These are phyloP conservation scores for Didymella exigua DNA, from an alignment of 2,329 filamentous ascomycete species.

Conservation along the genomic window DNA sequence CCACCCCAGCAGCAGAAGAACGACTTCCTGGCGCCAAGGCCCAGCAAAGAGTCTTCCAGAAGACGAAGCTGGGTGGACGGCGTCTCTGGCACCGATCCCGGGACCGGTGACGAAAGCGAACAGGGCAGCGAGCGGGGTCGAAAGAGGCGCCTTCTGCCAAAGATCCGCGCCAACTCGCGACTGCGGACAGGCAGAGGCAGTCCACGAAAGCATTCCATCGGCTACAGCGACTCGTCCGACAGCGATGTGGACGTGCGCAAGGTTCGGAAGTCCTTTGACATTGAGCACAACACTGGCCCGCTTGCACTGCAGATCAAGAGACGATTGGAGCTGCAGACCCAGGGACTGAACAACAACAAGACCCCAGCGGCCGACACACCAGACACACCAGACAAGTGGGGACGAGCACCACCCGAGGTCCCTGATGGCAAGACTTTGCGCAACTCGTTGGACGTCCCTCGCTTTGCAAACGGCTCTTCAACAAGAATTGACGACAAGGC, in stretches of 20 bases:
- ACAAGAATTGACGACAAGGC: conserved; percentile 24
- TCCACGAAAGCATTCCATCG: conserved; percentile 25
- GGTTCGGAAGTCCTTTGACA: conserved; percentile 56
- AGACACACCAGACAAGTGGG: conserved; percentile 52
- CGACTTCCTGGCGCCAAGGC: conserved; percentile 38
- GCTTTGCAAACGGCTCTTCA: conserved; percentile 26
- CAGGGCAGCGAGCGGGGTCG: conserved; percentile 46
- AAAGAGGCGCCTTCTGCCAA: conserved; percentile 41
- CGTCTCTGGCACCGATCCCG: conserved; percentile 33
- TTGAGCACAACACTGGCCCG: conserved; percentile 53
- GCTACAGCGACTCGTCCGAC: conserved; percentile 41
- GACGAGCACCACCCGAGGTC: conserved; percentile 31
- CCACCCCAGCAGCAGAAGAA: conserved; percentile 24
- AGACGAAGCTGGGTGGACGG: conserved; percentile 42
- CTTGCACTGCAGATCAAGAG: conserved; percentile 53
- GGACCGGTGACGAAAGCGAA: conserved; percentile 47
- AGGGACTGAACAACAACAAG: conserved; percentile 36
- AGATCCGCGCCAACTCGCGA: conserved; percentile 42
- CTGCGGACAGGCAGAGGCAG: conserved; percentile 21
- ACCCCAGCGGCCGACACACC: conserved; percentile 50
- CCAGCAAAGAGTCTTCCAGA: conserved; percentile 42
- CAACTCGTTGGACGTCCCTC: conserved; percentile 35
- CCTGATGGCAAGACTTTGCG: conserved; percentile 21
- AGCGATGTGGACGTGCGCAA: conserved; percentile 57
- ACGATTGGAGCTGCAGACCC: conserved; percentile 52